These are phyloP conservation scores for Leptographium flavum DNA, from an alignment of 2,329 filamentous ascomycete genomes.

Conservation along the genomic window DNA sequence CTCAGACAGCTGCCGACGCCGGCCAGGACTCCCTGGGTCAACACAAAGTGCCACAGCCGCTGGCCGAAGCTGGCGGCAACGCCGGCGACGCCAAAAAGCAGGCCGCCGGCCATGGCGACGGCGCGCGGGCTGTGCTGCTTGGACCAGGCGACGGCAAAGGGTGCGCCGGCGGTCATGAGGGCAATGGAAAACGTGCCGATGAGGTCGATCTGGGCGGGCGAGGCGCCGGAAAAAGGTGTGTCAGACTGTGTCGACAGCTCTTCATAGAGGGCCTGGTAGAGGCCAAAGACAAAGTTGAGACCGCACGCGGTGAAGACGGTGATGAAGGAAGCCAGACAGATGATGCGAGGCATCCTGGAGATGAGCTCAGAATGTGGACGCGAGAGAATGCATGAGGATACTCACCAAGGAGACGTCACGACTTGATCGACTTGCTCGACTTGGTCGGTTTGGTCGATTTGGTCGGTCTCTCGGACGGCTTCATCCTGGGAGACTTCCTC, in stretches of 20 bases:
- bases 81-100: slow-evolving; percentile 19
- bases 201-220: slow-evolving; percentile 22
- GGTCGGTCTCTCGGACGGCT: neutral
- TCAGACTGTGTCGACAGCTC: slow-evolving; percentile 14
- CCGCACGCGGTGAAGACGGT: slow-evolving; percentile 17
- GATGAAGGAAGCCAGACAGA: neutral
- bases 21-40: slow-evolving; percentile 21
- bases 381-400: too few species aligned
- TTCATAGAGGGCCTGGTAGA: slow-evolving; percentile 25
- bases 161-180: slow-evolving; percentile 15
- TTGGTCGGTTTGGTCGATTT: too few species aligned
- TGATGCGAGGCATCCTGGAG: neutral
- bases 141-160: slow-evolving; percentile 19
- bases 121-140: slow-evolving; percentile 19
- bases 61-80: slow-evolving; percentile 20
- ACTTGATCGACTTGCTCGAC: too few species aligned
- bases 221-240: slow-evolving; percentile 21
- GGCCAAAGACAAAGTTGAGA: slow-evolving; percentile 23
- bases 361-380: neutral
- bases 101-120: slow-evolving; percentile 16
- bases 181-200: slow-evolving; percentile 22
- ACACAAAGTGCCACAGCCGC: slow-evolving; percentile 13
- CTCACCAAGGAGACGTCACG: neutral
- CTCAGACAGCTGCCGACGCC: slow-evolving; percentile 23
- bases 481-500: too few species aligned